A percentile compares a stretch with the other conserved stretches of the same genome.
Conservation (phyloP, 495 filamentous ascomycete genomes). For the Lichina pygmaea region DNA sequence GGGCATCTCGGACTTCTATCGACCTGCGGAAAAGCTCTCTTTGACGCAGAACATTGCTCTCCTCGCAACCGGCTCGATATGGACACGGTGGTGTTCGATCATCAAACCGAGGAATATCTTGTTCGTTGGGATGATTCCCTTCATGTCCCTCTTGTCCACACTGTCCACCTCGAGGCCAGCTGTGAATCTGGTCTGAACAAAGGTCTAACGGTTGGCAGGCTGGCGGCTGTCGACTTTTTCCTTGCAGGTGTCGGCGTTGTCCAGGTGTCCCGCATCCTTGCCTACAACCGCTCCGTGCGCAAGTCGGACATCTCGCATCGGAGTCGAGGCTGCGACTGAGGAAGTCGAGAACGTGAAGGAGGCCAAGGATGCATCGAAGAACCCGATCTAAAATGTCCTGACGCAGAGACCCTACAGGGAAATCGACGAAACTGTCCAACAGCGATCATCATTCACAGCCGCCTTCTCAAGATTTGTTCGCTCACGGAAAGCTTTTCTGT, state of each 20-base stretch:
- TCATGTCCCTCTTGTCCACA: background rate
- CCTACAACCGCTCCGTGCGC: constrained; percentile 22
- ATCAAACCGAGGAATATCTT: constrained; percentile 81
- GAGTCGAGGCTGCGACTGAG: constrained; percentile 9
- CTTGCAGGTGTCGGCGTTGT: constrained; percentile 62
- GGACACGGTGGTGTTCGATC: constrained; percentile 95
- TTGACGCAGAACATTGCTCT: constrained; percentile 75
- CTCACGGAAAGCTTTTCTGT: too few species aligned
- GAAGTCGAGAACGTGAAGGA: constrained; percentile 19
- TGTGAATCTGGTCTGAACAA: background rate
- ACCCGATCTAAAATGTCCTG: background rate
- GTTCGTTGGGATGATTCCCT: constrained; percentile 18
- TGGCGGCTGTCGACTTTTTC: constrained; percentile 97
- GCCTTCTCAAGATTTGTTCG: background rate
- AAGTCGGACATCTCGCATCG: constrained; percentile 30
- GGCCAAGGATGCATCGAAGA: constrained; percentile 9
- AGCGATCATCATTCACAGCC: background rate
- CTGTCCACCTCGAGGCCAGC: background rate
- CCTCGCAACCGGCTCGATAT: constrained; percentile 69
- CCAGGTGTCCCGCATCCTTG: constrained; percentile 50
- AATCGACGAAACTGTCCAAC: background rate
- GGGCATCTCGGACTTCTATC: constrained; percentile 72
- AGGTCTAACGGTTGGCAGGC: constrained; percentile 15
- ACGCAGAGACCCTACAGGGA: too few species aligned
- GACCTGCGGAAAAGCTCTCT: constrained; percentile 78